phyloP scores from a whole-genome alignment of 768 basidiomycete species.

The Amanita thiersii region DNA sequence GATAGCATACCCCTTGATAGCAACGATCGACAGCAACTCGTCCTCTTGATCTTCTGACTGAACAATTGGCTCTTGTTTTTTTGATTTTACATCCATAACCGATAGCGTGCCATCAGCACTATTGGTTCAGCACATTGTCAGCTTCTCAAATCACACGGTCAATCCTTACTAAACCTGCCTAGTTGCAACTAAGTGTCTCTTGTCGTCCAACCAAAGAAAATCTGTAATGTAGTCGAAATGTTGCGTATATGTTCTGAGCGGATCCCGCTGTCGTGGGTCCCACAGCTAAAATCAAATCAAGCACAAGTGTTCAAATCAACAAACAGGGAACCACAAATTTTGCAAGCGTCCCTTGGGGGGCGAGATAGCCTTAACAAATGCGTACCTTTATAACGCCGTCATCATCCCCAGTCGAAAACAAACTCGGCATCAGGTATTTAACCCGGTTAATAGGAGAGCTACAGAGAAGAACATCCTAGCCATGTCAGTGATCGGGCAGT shows the following conservation, averaged over 20 bases:
- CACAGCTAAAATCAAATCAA: slow-evolving; percentile 52
- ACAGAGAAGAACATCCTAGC: slow-evolving; percentile 20
- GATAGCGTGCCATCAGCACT: slow-evolving; percentile 93
- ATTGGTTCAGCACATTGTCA: not conserved
- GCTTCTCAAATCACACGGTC: slow-evolving; percentile 2
- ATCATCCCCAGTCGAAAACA: slow-evolving; percentile 86
- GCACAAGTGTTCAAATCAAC: too few species aligned
- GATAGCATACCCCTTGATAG: slow-evolving; percentile 66
- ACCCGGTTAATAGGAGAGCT: slow-evolving; percentile 87
- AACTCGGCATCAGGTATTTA: slow-evolving; percentile 56
- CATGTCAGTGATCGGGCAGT: slow-evolving; percentile 22
- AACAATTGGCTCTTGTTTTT: slow-evolving; percentile 65
- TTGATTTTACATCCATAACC: slow-evolving; percentile 85
- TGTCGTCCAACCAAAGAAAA: slow-evolving; percentile 79
- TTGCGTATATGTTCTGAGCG: slow-evolving; percentile 64
- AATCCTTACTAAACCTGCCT: slow-evolving; percentile 43
- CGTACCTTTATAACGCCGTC: slow-evolving; percentile 87
- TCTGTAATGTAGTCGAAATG: slow-evolving; percentile 95
- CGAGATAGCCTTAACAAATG: not conserved
- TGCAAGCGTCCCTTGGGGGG: not conserved
- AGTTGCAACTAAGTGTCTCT: slow-evolving; percentile 78
- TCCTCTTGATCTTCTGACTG: slow-evolving; percentile 97
- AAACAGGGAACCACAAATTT: slow-evolving; percentile 2
- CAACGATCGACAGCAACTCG: slow-evolving; percentile 77
- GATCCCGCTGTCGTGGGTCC: slow-evolving; percentile 71